A percentile compares a stretch with the other conserved stretches of the same genome.
These are phyloP conservation scores for Echria macrotheca DNA, from an alignment of 495 filamentous ascomycete genomes.

Conservation along the genomic window DNA sequence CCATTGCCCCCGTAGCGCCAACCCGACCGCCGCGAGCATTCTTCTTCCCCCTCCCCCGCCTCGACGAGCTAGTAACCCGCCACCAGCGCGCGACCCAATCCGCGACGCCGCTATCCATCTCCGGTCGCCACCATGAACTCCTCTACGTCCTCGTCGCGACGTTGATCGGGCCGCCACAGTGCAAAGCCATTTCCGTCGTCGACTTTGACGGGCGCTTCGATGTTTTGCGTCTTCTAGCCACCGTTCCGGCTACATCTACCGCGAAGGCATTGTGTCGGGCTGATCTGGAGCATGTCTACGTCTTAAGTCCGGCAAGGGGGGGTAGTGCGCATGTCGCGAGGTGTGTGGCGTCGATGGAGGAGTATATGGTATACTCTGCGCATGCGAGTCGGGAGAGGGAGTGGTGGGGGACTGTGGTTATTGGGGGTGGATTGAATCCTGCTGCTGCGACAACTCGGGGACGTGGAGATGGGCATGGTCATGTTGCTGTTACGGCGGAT, in stretches of 20 bases:
- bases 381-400: constrained; percentile 41
- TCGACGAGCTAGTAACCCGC: constrained; percentile 35
- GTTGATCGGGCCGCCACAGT: constrained; percentile 49
- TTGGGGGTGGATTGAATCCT: constrained; percentile 27
- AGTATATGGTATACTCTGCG: constrained; percentile 44
- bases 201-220: constrained; percentile 68
- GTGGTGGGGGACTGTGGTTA: constrained; percentile 46
- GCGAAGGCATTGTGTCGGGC: neutral
- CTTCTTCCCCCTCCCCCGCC: constrained; percentile 37
- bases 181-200: constrained; percentile 59
- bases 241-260: neutral
- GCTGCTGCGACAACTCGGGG: too few species aligned
- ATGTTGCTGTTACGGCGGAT: constrained; percentile 29
- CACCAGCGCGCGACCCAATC: constrained; percentile 34
- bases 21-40: constrained; percentile 13
- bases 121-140: constrained; percentile 57
- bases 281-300: constrained; percentile 37
- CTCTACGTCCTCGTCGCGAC: constrained; percentile 60
- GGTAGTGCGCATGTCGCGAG: constrained; percentile 16
- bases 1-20: neutral
- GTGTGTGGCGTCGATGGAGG: constrained; percentile 29
- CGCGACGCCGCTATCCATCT: constrained; percentile 34
- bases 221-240: constrained; percentile 45
- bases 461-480: neutral
- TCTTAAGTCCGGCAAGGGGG: constrained; percentile 29